phyloP scores from a whole-genome alignment of 2,329 filamentous ascomycete genomes.

The Cadophora luteo-olivacea region DNA sequence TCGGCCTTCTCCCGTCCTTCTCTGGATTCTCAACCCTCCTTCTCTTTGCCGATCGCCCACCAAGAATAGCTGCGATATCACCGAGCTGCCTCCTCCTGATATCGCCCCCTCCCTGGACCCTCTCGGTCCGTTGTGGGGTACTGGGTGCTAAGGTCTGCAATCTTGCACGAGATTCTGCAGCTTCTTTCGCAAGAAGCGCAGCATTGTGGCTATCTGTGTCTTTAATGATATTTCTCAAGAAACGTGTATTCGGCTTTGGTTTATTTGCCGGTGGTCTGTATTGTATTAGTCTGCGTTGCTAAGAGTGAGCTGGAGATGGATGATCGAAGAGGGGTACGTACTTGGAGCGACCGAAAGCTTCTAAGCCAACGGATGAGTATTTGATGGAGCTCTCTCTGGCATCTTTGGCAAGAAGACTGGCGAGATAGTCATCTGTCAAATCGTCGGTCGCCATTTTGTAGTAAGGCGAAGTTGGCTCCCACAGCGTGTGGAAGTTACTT shows the following conservation, averaged over 20 bases:
- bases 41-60: slow-evolving; percentile 45
- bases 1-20: slow-evolving; percentile 19
- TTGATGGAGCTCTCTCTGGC: slow-evolving; percentile 75
- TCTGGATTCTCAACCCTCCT: slow-evolving; percentile 31
- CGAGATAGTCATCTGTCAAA: slow-evolving; percentile 81
- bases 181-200: slow-evolving; percentile 82
- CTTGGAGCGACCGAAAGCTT: slow-evolving; percentile 62
- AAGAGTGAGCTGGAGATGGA: neutral
- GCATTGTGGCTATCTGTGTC: slow-evolving; percentile 91
- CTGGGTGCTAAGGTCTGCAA: slow-evolving; percentile 66
- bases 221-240: slow-evolving; percentile 85
- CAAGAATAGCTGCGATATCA: slow-evolving; percentile 64
- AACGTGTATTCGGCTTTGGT: slow-evolving; percentile 90
- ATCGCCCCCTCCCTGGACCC: slow-evolving; percentile 55
- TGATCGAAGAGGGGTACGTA: slow-evolving; percentile 23
- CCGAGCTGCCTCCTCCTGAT: slow-evolving; percentile 65
- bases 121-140: slow-evolving; percentile 40
- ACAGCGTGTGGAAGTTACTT: neutral
- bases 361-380: slow-evolving; percentile 77
- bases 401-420: slow-evolving; percentile 79
- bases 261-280: slow-evolving; percentile 59
- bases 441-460: slow-evolving; percentile 44
- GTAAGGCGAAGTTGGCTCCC: neutral
- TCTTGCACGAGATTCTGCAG: slow-evolving; percentile 76
- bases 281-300: slow-evolving; percentile 23